Percentiles rank a stretch among this genome's conserved stretches.
phyloP scores from a whole-genome alignment of 2,329 filamentous ascomycete genomes.

The Claviceps lovelessii region DNA sequence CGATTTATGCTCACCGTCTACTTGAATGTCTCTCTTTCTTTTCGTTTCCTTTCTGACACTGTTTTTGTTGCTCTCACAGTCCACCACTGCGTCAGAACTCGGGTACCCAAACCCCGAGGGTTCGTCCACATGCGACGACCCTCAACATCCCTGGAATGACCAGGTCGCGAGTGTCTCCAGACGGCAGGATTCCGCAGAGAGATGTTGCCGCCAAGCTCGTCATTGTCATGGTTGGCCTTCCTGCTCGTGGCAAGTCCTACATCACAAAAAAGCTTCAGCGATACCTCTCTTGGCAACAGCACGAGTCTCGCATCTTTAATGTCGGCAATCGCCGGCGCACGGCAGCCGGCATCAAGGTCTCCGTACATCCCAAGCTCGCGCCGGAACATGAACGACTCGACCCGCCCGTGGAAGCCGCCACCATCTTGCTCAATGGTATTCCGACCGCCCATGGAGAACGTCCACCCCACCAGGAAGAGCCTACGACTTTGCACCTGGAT shows the following conservation, averaged over 20 bases:
- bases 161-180: slow-evolving; percentile 85
- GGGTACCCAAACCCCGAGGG: slow-evolving; percentile 60
- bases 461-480: slow-evolving; percentile 20
- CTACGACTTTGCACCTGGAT: slow-evolving; percentile 24
- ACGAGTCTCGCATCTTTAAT: slow-evolving; percentile 93
- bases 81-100: slow-evolving; percentile 59
- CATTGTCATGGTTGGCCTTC: slow-evolving; percentile 95
- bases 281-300: slow-evolving; percentile 94
- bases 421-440: slow-evolving; percentile 43
- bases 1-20: neutral
- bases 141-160: slow-evolving; percentile 95
- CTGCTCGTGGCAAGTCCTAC: slow-evolving; percentile 92
- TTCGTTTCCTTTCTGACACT: neutral
- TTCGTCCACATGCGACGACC: slow-evolving; percentile 75
- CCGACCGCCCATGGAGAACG: slow-evolving; percentile 19
- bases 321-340: slow-evolving; percentile 82
- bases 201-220: slow-evolving; percentile 95
- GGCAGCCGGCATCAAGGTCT: slow-evolving; percentile 46
- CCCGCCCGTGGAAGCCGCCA: slow-evolving; percentile 37
- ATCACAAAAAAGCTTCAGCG: slow-evolving; percentile 96
- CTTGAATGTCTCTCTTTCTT: neutral
- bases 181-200: slow-evolving; percentile 82
- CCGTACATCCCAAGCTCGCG: slow-evolving; percentile 18
- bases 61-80: slow-evolving; percentile 25
- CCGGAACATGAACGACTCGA: slow-evolving; percentile 26